Conservation (phyloP, 106 monocot genomes). For the Apostasia ramifera region DNA sequence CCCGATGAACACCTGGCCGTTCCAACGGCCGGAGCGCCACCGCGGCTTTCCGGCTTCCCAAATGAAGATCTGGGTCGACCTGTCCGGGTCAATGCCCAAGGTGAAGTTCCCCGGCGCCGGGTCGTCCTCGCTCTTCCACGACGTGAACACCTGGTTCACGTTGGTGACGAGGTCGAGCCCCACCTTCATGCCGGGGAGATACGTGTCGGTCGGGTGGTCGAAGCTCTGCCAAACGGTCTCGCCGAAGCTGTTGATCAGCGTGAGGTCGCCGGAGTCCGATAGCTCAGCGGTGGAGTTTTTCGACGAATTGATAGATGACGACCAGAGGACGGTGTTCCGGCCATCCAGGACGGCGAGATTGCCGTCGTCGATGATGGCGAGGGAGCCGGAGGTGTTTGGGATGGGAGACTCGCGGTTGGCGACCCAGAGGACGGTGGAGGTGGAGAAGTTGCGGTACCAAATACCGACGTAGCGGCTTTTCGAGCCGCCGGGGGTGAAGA, state of each 20-base stretch:
- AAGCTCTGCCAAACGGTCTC: conserved; percentile 44
- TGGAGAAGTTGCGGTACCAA: conserved; percentile 33
- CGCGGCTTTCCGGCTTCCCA: conserved; percentile 7
- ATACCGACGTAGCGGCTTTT: conserved; percentile 35
- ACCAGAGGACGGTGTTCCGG: conserved; percentile 17
- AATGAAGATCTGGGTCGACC: conserved; percentile 25
- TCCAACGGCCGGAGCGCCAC: conserved; percentile 51
- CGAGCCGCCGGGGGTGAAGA: conserved; percentile 32
- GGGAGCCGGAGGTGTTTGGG: conserved; percentile 6
- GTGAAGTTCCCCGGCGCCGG: conserved; percentile 39
- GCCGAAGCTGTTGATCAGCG: not conserved
- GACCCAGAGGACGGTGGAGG: conserved; percentile 37
- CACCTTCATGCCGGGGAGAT: conserved; percentile 35
- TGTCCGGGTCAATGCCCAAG: conserved; percentile 17
- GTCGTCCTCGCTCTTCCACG: conserved; percentile 41
- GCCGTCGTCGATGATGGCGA: conserved; percentile 14
- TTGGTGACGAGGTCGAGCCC: conserved; percentile 14
- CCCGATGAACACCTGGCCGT: conserved; percentile 24
- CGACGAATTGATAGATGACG: conserved; percentile 10
- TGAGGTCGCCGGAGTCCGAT: conserved; percentile 25
- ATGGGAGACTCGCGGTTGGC: conserved; percentile 48
- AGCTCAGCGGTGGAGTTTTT: conserved; percentile 6
- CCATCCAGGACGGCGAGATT: conserved; percentile 27
- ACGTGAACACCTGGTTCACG: conserved; percentile 19
- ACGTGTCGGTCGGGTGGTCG: conserved; percentile 33